phyloP scores from a whole-genome alignment of 345 rosid species.

The Ceriops decandra region DNA sequence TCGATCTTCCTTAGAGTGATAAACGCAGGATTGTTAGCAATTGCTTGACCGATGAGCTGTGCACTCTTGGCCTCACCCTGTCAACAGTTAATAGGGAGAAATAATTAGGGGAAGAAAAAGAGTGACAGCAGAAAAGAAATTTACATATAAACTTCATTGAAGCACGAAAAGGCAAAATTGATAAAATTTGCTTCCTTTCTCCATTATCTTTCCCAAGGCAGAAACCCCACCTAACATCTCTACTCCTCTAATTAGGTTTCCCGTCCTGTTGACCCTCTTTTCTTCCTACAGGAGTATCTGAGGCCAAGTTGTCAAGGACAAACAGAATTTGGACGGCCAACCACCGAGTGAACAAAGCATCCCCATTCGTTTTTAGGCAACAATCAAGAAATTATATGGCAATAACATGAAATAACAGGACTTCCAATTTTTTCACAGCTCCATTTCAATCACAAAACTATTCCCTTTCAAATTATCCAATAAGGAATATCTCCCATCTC shows the following conservation, averaged over 20 bases:
- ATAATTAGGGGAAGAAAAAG: neutral
- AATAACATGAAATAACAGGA: too few species aligned
- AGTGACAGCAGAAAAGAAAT: neutral
- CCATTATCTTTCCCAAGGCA: neutral
- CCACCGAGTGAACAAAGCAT: too few species aligned
- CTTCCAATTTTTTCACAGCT: too few species aligned
- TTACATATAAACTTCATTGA: neutral
- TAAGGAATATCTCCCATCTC: neutral
- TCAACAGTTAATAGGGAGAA: constrained; percentile 8
- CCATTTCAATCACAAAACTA: too few species aligned
- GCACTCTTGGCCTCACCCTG: constrained; percentile 97
- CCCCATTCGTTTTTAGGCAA: too few species aligned
- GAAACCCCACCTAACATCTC: too few species aligned
- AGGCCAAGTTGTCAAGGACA: too few species aligned
- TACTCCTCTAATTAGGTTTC: too few species aligned
- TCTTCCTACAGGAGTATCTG: too few species aligned
- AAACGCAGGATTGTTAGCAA: constrained; percentile 87
- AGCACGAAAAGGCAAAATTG: neutral
- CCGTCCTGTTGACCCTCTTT: too few species aligned
- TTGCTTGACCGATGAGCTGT: constrained; percentile 88
- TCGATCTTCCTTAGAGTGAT: constrained; percentile 89
- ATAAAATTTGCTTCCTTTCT: neutral
- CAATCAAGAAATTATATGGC: too few species aligned
- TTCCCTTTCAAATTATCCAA: neutral
- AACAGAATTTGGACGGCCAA: too few species aligned